Conservation (phyloP, 139 green algal genomes). For the Picochlorum sp. region DNA sequence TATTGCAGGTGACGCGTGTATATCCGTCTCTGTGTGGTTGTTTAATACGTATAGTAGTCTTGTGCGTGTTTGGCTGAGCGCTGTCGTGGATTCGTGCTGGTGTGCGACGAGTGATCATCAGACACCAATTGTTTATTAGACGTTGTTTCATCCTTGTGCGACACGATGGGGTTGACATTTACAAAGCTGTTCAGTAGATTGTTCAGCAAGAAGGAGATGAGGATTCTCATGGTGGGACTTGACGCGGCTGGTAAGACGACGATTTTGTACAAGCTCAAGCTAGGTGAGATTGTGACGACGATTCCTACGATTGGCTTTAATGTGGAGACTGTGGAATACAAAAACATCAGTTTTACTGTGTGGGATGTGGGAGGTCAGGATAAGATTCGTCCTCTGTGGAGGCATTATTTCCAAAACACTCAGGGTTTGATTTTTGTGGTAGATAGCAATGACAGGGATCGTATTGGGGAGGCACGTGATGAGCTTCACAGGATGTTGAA, state of each 20-base stretch:
- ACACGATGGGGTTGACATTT: conserved; percentile 86
- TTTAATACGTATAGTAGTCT: too few species aligned
- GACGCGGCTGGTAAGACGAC: conserved; percentile 98
- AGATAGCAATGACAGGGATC: conserved; percentile 93
- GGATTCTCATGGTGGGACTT: conserved; percentile 97
- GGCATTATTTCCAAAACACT: conserved; percentile 99
- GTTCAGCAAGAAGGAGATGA: conserved; percentile 96
- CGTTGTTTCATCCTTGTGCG: too few species aligned
- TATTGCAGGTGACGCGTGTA: too few species aligned
- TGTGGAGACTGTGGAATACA: conserved; percentile 95
- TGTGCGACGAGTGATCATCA: too few species aligned
- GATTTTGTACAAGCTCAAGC: conserved; percentile 99
- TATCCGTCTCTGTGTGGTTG: too few species aligned
- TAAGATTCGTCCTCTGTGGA: conserved; percentile 85
- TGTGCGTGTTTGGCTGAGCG: too few species aligned
- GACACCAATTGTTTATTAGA: too few species aligned
- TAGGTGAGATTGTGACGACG: conserved; percentile 97
- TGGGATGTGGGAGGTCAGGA: conserved; percentile 96
- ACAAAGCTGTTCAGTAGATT: conserved; percentile 84
- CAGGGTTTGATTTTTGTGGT: conserved; percentile 99
- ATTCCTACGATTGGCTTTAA: conserved; percentile 97
- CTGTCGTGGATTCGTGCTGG: too few species aligned
- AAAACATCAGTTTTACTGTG: conserved; percentile 91
- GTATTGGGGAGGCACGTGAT: conserved; percentile 90
- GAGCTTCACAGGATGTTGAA: conserved; percentile 99